These are phyloP conservation scores for Cornus florida DNA, from an alignment of 148 eudicot species.

Conservation along the genomic window DNA sequence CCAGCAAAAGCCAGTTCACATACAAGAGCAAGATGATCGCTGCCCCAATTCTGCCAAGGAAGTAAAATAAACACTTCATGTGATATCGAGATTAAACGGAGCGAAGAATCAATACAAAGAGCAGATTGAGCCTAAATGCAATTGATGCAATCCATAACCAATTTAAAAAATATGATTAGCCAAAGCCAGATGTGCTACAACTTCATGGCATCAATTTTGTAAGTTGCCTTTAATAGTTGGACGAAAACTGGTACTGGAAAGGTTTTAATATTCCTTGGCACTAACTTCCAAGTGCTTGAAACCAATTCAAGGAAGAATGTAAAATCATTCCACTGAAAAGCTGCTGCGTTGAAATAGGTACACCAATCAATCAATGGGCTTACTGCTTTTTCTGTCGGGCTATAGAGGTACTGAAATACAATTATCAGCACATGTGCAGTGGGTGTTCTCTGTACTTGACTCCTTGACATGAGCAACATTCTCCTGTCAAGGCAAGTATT, in stretches of 20 bases:
- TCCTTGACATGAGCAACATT: no score
- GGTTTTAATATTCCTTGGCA: neutral
- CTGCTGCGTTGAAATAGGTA: no score
- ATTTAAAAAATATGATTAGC: neutral
- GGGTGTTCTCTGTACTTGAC: no score
- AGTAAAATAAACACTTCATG: neutral
- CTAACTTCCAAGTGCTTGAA: neutral
- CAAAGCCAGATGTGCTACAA: neutral
- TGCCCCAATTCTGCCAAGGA: slow-evolving; percentile 56
- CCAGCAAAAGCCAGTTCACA: slow-evolving; percentile 61
- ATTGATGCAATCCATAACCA: neutral
- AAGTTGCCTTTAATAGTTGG: neutral
- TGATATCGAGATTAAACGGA: neutral
- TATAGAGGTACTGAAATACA: no score
- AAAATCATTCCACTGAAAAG: neutral
- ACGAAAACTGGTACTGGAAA: no score
- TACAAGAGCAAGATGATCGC: slow-evolving; percentile 73
- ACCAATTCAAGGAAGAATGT: neutral
- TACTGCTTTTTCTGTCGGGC: no score
- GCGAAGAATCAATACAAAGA: neutral
- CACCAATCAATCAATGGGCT: no score
- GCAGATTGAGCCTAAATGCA: neutral
- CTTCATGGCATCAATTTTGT: neutral
- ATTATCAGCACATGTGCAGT: no score
- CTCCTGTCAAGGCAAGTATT: no score